Evolutionary conservation across 495 filamentous ascomycete species (phyloP), one percentile per base, ranked within the genome.

Genomic region (Lepraria neglecta): DNA sequence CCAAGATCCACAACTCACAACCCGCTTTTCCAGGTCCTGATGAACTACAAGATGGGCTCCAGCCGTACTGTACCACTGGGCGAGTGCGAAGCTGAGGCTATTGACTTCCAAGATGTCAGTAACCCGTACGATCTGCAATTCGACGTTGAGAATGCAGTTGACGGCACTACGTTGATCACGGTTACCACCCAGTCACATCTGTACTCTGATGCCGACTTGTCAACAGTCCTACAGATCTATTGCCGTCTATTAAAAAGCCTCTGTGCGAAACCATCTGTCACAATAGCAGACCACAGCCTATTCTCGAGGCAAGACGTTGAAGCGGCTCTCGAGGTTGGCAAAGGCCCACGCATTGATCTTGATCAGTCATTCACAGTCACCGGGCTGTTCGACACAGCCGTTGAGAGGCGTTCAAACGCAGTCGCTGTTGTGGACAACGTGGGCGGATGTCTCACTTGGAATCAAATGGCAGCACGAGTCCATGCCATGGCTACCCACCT

Each of bases 21-120:
- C 47, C 72, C 70, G 4, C 53, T 70, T 17, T 83, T 74, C 59
- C 76, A 78, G 44, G 67, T 66, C 0, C 67, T 76, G 17, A 62
- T 76, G 54, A 69, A 77, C 58, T 81, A 75, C 64, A 72, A 71
- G n/a, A 38, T 38, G 35, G 35, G 35, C 3, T 38, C 35, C 2
- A 38, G 35, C 7, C 35, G 35, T 6, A 12, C 12, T 38, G 35
- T 38, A 38, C 48, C 48, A 6, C 48, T 52, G 10, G 35, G 35
- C 3, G 35, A 38, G 12, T 38, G 35, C 7, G 35, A 38, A 38
- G 35, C 35, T 6, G 35, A 38, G 35, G 35, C 35, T 6, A 38
- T 38, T 12, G 35, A 38, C 35, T 38, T 38, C 6, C 35, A 11
- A 11, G 35, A 38, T 38, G 35, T 38, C 7, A 38, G 35, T 6